Base-by-base conservation (phyloP, 805 yeast genomes). In the Barnettozyma salicaria region DNA sequence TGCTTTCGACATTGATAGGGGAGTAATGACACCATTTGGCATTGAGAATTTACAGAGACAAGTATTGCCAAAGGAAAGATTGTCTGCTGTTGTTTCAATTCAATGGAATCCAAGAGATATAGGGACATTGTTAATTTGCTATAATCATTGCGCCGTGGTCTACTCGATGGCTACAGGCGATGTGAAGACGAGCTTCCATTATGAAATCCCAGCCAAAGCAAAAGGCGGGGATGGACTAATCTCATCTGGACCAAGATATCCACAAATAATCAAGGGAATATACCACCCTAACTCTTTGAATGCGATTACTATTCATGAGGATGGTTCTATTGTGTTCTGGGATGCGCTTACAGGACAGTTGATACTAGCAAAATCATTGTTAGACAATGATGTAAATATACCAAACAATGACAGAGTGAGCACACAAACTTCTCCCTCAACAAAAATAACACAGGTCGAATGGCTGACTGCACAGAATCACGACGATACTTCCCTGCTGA, bases 211-310 rank as follows among this genome's bases (percentile, higher is more conserved):
- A 0, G 69, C 78, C 27, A 81, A 77, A 7, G 80, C 86, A 0
- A 79, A 81, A 12, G 95, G 94, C 6, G 88, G 85, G 12, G 80
- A 76, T 30, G 66, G 65, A 24, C 37, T 53, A 1, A 25, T 44
- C 5, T 43, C 57, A 4, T 48, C 51, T 16, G 50, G 58, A 2
- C 28, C 51, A 1, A 54, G 79, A 34, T 49, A 42, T n/a, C 78
- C 79, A 3, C 56, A 52, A 17, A 48, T 68, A 0, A 40, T 62
- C 1, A 62, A 78, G 34, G 79, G 95, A 0, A 65, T 75, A 23
- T 92, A 85, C 75, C 97, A 90, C 58, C 98, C 99, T 3, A 87
- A 87, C 53, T 96, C 97, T 0, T 70, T 88, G 30, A 95, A 89
- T 54, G 62, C 86, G 4, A 70, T 84, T 16, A 80, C 96, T 0